Evolutionary conservation across 2,329 filamentous ascomycete species (phyloP).

Genomic region (Colletotrichum sp.): DNA sequence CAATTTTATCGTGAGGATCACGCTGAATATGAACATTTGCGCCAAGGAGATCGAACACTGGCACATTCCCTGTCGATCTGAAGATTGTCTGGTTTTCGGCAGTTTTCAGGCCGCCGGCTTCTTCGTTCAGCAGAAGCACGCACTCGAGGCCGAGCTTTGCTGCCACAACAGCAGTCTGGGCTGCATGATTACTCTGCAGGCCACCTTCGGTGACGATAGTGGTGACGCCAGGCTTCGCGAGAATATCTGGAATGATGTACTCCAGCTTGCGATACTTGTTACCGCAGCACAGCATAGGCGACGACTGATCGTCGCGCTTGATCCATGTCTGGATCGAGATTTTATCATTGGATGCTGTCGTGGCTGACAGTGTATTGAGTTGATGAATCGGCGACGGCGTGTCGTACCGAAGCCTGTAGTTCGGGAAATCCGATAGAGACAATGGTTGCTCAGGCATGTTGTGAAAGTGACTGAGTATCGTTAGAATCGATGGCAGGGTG

Average conservation of each 20-base stretch:
- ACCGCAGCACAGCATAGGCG: not conserved
- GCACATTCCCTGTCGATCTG: not conserved
- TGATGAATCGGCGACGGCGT: not conserved
- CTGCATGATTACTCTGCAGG: not conserved
- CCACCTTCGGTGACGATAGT: not conserved
- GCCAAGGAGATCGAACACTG: not conserved
- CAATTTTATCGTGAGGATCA: not conserved
- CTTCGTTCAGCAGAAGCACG: not conserved
- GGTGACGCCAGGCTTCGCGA: not conserved
- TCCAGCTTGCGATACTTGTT: not conserved
- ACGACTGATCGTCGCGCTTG: not conserved
- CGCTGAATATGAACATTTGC: not conserved
- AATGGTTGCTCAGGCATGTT: not conserved
- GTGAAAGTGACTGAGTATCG: not conserved
- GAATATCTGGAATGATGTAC: not conserved
- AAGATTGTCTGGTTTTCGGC: not conserved
- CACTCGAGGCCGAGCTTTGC: not conserved
- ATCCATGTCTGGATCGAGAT: not conserved
- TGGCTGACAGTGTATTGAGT: not conserved
- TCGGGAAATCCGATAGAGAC: not conserved
- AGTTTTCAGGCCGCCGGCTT: not conserved
- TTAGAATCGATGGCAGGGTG: not conserved
- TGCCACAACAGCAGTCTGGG: not conserved
- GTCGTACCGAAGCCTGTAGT: not conserved
- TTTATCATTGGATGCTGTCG: fast-evolving